Conservation (phyloP, 805 yeast genomes). For the Debaryomyces castellii region DNA sequence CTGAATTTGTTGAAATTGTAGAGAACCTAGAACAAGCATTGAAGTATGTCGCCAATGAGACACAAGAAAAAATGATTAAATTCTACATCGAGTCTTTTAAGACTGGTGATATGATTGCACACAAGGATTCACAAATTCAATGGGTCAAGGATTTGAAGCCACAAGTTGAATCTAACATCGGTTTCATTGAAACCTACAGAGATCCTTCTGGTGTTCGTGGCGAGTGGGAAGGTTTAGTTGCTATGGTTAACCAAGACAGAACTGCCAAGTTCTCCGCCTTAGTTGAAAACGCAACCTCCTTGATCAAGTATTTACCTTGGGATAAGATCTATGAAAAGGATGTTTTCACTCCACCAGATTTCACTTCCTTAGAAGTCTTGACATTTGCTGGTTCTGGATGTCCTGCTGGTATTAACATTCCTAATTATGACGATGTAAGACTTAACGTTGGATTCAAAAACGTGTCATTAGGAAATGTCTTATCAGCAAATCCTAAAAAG, state of each 20-base stretch:
- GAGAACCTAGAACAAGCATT: conserved; percentile 56
- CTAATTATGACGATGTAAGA: conserved; percentile 88
- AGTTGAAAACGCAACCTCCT: conserved; percentile 64
- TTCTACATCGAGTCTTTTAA: conserved; percentile 67
- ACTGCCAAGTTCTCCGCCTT: conserved; percentile 75
- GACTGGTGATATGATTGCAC: conserved; percentile 83
- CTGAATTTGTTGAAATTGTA: conserved; percentile 62
- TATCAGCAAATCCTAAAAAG: conserved; percentile 64
- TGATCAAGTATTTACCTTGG: conserved; percentile 78
- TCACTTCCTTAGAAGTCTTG: conserved; percentile 84
- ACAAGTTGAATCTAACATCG: conserved; percentile 67
- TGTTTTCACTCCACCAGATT: conserved; percentile 87
- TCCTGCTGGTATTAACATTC: conserved; percentile 92
- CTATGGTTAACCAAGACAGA: conserved; percentile 85
- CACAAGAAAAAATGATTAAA: conserved; percentile 64
- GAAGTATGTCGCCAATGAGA: conserved; percentile 68
- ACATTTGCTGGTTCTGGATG: conserved; percentile 88
- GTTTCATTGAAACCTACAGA: conserved; percentile 90
- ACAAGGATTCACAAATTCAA: conserved; percentile 75
- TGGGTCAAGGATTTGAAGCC: conserved; percentile 92
- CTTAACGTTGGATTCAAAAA: conserved; percentile 83
- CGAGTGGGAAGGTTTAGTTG: conserved; percentile 91
- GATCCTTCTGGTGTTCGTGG: conserved; percentile 92
- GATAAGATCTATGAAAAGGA: conserved; percentile 73
- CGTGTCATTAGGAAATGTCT: conserved; percentile 83